A percentile compares a stretch with the other conserved stretches of the same genome.
Evolutionary conservation across 192 early-diverging fungal genomes (phyloP).

Genomic region (Rhizophagus prolifer): DNA sequence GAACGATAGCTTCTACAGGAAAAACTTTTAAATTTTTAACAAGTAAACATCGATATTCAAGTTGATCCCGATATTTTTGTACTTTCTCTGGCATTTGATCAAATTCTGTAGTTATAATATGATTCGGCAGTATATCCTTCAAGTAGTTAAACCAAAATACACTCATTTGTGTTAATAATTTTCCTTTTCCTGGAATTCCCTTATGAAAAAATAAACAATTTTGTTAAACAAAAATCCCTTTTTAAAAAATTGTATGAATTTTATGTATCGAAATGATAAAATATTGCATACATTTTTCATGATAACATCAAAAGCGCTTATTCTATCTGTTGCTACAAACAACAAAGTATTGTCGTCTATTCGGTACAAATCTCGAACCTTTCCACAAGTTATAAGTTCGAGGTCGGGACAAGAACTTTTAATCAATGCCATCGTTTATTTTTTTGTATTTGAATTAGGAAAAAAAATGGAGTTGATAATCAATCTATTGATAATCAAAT

Average conservation of each 20-base stretch:
- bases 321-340: constrained; percentile 97
- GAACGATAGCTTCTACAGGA: constrained; percentile 97
- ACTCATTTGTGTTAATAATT: constrained; percentile 93
- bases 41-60: constrained; percentile 87
- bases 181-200: constrained; percentile 95
- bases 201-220: constrained; percentile 36
- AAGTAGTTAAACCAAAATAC: constrained; percentile 95
- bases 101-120: constrained; percentile 92
- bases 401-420: constrained; percentile 87
- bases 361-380: constrained; percentile 96
- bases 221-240: no score
- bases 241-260: background rate
- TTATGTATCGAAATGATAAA: background rate
- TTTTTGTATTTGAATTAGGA: background rate
- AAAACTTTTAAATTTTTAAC: constrained; percentile 90
- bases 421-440: constrained; percentile 42
- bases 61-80: constrained; percentile 85
- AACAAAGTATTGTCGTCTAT: constrained; percentile 83
- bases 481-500: no score
- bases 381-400: constrained; percentile 90
- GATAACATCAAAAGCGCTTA: constrained; percentile 97
- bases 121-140: constrained; percentile 89
- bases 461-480: no score
- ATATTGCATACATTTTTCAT: constrained; percentile 84
- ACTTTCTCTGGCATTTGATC: constrained; percentile 87